Conservation (phyloP, 352 stramenopile species). For the Halophytophthora polymorphica region DNA sequence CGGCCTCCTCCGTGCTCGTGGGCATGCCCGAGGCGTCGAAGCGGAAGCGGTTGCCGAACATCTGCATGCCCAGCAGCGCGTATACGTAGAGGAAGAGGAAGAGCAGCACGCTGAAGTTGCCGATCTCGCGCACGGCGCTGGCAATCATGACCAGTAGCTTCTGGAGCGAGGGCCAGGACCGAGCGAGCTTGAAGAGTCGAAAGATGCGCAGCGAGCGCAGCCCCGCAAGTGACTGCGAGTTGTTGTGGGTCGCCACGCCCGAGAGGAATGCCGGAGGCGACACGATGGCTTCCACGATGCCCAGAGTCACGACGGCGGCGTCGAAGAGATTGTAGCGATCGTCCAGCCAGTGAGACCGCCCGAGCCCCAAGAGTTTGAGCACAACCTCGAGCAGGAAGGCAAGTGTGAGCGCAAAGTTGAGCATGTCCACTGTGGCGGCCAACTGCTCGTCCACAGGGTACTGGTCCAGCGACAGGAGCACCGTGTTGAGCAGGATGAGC, state of each 20-base stretch:
- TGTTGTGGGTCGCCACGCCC: not conserved
- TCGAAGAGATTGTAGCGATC: conserved; percentile 86
- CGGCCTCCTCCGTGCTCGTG: conserved; percentile 18
- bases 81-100: conserved; percentile 94
- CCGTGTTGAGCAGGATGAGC: conserved; percentile 80
- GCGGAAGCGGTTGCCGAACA: conserved; percentile 90
- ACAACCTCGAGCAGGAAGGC: conserved; percentile 47
- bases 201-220: conserved; percentile 89
- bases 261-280: conserved; percentile 33
- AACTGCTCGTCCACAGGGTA: conserved; percentile 46
- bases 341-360: conserved; percentile 36
- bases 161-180: conserved; percentile 88
- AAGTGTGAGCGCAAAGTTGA: conserved; percentile 60
- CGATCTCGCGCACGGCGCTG: conserved; percentile 86
- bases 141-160: conserved; percentile 88
- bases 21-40: conserved; percentile 74
- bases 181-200: conserved; percentile 89
- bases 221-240: conserved; percentile 52
- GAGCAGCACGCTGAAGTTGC: conserved; percentile 92
- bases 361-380: conserved; percentile 75
- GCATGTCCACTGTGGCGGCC: conserved; percentile 33
- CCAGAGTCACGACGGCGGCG: conserved; percentile 51
- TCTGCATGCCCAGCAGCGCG: conserved; percentile 89
- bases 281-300: conserved; percentile 37
- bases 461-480: conserved; percentile 78